Evolutionary conservation across 345 rosid species (phyloP), one percentile per base, ranked within the genome.

Genomic region (Lumnitzera littorea): DNA sequence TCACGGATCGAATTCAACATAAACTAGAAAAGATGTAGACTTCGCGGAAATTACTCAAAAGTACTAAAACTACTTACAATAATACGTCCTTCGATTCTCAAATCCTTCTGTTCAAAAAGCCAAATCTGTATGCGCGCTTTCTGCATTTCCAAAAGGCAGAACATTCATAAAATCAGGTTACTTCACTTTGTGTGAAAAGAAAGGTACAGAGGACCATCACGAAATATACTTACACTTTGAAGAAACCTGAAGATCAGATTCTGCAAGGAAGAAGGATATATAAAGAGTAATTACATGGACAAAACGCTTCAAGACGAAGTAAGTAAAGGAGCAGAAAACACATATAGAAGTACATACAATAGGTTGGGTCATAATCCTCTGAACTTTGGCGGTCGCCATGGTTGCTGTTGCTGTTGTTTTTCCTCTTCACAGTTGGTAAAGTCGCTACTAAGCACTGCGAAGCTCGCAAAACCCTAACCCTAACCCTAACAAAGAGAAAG

Each of bases 111-210:
- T 80, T 90, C 99, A 64, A 86, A 94, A 3, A 94, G 84, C 97
- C 97, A 94, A 77, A 94, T 90, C 88, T 90, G 95, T 53, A 94
- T 90, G 53, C 97, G 76, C 66, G 99, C 91, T 90, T 90, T 94
- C 97, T 90, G 82, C 17, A 65, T 27, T 31, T 64, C 62, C 20
- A 11, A 53, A 52, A 57, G 9, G 8, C 50, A 46, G 43, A 49
- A 49, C 47, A 60, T 31, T 15, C 14, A 48, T 59, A 36, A 67
- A 60, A 12, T 15, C 46, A 54, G 24, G 13, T 15, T 0, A 13
- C 15, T 49, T 46, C 36, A 29, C 7, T 36, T 9, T 9, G 11
- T 1, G 9, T 36, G 9, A 5, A 36, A 9, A 6, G 53, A 48
- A 41, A 43, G 16, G 25, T 2, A 13, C 24, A 41, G 49, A 64